Conservation (phyloP, 495 filamentous ascomycete species). For the Eremomyces bilateralis region DNA sequence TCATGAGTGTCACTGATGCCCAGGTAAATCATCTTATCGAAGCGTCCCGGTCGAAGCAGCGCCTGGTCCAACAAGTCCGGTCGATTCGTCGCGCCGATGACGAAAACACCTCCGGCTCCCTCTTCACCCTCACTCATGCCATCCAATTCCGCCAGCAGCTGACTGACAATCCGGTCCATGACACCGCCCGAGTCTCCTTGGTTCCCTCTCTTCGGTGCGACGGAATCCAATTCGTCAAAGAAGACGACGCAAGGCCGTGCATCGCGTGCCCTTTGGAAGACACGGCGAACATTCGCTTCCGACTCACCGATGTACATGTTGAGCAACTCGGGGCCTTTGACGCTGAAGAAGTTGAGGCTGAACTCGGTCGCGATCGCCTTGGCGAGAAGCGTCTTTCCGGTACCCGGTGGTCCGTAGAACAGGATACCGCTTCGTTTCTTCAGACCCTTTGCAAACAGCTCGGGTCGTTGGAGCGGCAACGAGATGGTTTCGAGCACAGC, state of each 20-base stretch:
- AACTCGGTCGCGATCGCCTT: constrained; percentile 98
- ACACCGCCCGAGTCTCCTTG: constrained; percentile 96
- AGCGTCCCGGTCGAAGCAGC: constrained; percentile 72
- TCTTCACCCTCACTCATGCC: constrained; percentile 91
- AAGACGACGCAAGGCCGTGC: constrained; percentile 96
- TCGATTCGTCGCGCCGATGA: constrained; percentile 90
- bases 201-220: constrained; percentile 91
- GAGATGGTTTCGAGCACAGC: constrained; percentile 94
- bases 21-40: constrained; percentile 98
- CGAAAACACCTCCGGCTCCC: constrained; percentile 70
- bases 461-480: constrained; percentile 73
- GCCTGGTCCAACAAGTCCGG: constrained; percentile 88
- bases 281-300: constrained; percentile 87
- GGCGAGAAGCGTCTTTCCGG: constrained; percentile 87
- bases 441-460: constrained; percentile 95
- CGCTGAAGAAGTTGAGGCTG: constrained; percentile 95
- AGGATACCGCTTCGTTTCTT: constrained; percentile 95
- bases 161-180: constrained; percentile 96
- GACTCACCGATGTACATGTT: constrained; percentile 99
- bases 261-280: constrained; percentile 87
- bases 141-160: constrained; percentile 85
- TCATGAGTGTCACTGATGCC: constrained; percentile 92
- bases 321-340: constrained; percentile 90
- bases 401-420: constrained; percentile 94
- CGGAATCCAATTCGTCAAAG: constrained; percentile 94